phyloP scores from a whole-genome alignment of 441 rosid genomes.

The Lepidium campestre region DNA sequence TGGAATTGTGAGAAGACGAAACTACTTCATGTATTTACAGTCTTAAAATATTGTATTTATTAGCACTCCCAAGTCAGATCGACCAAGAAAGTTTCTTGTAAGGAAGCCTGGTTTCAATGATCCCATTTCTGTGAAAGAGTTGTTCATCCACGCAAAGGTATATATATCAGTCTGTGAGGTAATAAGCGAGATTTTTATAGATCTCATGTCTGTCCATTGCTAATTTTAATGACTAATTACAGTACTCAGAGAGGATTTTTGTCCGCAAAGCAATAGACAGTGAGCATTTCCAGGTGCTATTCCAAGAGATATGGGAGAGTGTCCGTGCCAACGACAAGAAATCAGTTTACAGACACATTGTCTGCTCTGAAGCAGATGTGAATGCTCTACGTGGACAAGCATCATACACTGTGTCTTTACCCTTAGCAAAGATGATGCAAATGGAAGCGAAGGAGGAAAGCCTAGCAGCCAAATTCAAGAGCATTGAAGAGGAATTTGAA shows the following conservation, averaged over 20 bases:
- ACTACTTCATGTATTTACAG: conserved; percentile 13
- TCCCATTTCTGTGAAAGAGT: conserved; percentile 75
- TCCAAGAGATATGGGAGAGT: conserved; percentile 67
- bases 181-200: neutral
- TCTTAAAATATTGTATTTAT: conserved; percentile 17
- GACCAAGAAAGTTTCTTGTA: conserved; percentile 42
- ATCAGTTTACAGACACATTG: conserved; percentile 74
- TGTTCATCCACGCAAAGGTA: conserved; percentile 95
- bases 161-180: conserved; percentile 6
- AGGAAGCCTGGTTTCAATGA: conserved; percentile 71
- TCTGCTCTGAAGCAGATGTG: conserved; percentile 67
- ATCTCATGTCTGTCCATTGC: neutral
- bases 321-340: conserved; percentile 76
- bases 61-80: conserved; percentile 50
- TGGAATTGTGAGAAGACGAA: conserved; percentile 10
- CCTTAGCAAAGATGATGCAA: conserved; percentile 44
- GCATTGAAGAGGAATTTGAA: conserved; percentile 37
- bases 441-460: conserved; percentile 33
- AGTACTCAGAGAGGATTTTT: conserved; percentile 82
- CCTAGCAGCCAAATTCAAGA: conserved; percentile 31
- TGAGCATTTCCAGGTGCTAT: conserved; percentile 39
- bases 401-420: conserved; percentile 39
- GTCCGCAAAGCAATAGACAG: conserved; percentile 52
- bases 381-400: conserved; percentile 64
- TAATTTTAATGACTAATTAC: conserved; percentile 27